These are phyloP conservation scores for Lachancea dasiensis DNA, from an alignment of 805 yeast genomes.

Conservation along the genomic window DNA sequence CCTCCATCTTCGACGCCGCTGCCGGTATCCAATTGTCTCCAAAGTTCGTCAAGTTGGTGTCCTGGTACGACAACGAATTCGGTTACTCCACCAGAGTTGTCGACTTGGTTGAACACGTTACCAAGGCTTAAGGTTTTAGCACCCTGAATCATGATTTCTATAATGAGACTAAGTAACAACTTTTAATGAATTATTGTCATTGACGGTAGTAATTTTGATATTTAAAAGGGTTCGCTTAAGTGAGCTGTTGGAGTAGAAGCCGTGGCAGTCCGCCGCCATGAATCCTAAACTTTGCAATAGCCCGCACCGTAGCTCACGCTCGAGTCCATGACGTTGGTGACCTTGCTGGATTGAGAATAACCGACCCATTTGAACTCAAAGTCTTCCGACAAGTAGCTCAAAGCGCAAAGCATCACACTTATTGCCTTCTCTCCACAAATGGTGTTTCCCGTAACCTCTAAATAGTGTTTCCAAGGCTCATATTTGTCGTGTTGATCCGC, in stretches of 20 bases:
- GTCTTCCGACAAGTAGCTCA: conserved; percentile 16
- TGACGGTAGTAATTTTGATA: too few species aligned
- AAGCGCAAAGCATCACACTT: conserved; percentile 52
- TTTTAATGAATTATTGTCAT: conserved; percentile 4
- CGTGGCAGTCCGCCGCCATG: too few species aligned
- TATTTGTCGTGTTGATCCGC: conserved; percentile 49
- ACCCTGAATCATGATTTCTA: neutral
- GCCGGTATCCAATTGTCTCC: conserved; percentile 69
- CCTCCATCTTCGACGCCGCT: conserved; percentile 61
- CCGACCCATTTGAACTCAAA: conserved; percentile 62
- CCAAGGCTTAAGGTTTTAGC: conserved; percentile 19
- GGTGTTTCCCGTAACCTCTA: conserved; percentile 71
- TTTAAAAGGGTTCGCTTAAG: too few species aligned
- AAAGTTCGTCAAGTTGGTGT: conserved; percentile 61
- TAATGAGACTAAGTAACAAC: conserved; percentile 3
- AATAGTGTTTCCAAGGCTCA: conserved; percentile 58
- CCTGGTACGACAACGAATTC: conserved; percentile 72
- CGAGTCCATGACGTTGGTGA: conserved; percentile 44
- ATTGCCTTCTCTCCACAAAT: conserved; percentile 91
- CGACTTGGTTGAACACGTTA: conserved; percentile 62
- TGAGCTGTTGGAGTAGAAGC: too few species aligned
- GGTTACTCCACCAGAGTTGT: conserved; percentile 75
- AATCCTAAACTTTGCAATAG: conserved; percentile 26
- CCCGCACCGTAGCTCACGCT: conserved; percentile 94
- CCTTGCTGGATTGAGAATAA: conserved; percentile 70